Conservation (phyloP, 2,329 filamentous ascomycete genomes). For the Nemania bipapillata region DNA sequence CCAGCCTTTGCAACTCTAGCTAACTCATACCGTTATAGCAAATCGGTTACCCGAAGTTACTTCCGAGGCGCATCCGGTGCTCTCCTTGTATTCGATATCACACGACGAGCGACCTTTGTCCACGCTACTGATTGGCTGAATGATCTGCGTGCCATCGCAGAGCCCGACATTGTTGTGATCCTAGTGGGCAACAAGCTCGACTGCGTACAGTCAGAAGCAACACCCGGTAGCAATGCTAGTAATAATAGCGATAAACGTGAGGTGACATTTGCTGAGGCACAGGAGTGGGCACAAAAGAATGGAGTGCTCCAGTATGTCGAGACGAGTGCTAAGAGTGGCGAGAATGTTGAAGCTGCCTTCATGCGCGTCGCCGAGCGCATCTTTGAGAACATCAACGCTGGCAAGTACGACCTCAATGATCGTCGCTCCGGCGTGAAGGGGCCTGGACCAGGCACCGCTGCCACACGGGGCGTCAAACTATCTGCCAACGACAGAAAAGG, state of each 20-base stretch:
- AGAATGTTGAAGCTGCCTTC: conserved; percentile 93
- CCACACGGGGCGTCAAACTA: conserved; percentile 60
- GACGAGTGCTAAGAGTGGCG: conserved; percentile 93
- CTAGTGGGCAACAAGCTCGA: conserved; percentile 96
- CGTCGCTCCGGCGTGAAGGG: conserved; percentile 90
- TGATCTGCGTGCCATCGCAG: conserved; percentile 92
- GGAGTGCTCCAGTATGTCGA: conserved; percentile 93
- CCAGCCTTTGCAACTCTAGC: not conserved
- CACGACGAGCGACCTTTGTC: conserved; percentile 82
- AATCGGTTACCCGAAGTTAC: conserved; percentile 92
- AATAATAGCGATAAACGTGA: conserved; percentile 66
- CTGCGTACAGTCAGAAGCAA: conserved; percentile 63
- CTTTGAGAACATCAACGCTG: conserved; percentile 95
- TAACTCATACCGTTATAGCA: conserved; percentile 55
- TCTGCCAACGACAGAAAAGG: conserved; percentile 54
- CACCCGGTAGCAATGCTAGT: conserved; percentile 45
- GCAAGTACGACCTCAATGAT: conserved; percentile 94
- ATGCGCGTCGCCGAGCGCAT: conserved; percentile 93
- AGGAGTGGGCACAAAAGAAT: conserved; percentile 87
- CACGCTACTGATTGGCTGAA: conserved; percentile 94
- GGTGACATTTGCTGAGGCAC: conserved; percentile 83
- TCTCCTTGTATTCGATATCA: conserved; percentile 94
- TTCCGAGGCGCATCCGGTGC: conserved; percentile 80
- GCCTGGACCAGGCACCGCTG: conserved; percentile 62
- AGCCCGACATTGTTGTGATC: conserved; percentile 93